A percentile compares a stretch with the other conserved stretches of the same genome.
Conservation (phyloP, 768 basidiomycete species). For the Rhizopogon rudus region DNA sequence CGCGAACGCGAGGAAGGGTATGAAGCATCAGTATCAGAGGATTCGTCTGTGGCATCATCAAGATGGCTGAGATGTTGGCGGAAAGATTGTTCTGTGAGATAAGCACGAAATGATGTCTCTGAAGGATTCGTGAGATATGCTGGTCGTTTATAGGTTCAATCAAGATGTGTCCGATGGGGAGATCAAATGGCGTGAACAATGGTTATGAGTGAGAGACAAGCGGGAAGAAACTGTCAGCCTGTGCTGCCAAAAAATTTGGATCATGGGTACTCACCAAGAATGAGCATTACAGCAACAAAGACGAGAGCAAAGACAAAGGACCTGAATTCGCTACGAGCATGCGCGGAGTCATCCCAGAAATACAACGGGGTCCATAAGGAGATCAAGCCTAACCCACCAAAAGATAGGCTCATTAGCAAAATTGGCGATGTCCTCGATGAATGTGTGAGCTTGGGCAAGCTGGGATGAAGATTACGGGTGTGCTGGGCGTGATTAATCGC, state of each 20-base stretch:
- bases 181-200: constrained; percentile 9
- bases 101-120: constrained; percentile 89
- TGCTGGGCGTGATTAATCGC: constrained; percentile 23
- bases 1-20: constrained; percentile 21
- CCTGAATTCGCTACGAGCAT: constrained; percentile 59
- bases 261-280: constrained; percentile 55
- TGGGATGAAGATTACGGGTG: constrained; percentile 25
- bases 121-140: constrained; percentile 95
- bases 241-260: neutral
- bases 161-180: constrained; percentile 3
- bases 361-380: constrained; percentile 52
- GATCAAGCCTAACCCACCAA: constrained; percentile 57
- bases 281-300: constrained; percentile 60
- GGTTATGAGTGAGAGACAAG: neutral
- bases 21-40: constrained; percentile 30
- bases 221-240: neutral
- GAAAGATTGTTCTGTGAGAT: constrained; percentile 96
- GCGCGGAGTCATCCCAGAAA: constrained; percentile 44
- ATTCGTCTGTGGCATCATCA: constrained; percentile 60
- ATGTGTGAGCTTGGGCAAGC: constrained; percentile 25
- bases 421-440: constrained; percentile 44
- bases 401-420: constrained; percentile 61
- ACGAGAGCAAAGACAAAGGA: constrained; percentile 68
- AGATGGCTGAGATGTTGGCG: constrained; percentile 88
- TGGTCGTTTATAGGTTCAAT: constrained; percentile 28